A percentile compares a stretch with the other conserved stretches of the same genome.
Evolutionary conservation across 108 stramenopile species (phyloP).

Genomic region (Cylindrotheca closterium): DNA sequence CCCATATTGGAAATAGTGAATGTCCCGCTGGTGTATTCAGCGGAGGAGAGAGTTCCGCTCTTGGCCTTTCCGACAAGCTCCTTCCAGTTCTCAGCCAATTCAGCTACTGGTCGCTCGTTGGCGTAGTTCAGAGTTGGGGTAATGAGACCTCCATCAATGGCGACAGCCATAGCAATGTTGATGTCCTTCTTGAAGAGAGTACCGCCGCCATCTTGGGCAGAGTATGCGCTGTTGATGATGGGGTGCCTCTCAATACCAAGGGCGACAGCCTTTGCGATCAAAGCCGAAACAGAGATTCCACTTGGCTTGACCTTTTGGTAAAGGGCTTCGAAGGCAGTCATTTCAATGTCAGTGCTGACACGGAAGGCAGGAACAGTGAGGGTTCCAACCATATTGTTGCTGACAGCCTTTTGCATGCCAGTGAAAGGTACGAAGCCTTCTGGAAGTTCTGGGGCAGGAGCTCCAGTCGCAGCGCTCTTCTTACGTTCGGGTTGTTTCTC

Average conservation of each 20-base stretch:
- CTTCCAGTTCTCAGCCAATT: conserved; percentile 93
- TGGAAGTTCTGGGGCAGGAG: conserved; percentile 69
- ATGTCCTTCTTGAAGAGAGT: conserved; percentile 92
- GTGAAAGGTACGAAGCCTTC: conserved; percentile 90
- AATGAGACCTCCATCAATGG: conserved; percentile 97
- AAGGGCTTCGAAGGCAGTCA: conserved; percentile 91
- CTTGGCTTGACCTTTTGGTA: conserved; percentile 91
- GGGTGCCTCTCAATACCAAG: conserved; percentile 93
- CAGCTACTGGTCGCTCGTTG: conserved; percentile 86
- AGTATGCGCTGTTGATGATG: conserved; percentile 92
- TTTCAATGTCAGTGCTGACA: conserved; percentile 89
- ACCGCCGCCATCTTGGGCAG: conserved; percentile 62
- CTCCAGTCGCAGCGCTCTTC: conserved; percentile 43
- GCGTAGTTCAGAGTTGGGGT: conserved; percentile 93
- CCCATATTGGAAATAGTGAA: conserved; percentile 98
- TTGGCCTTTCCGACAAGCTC: conserved; percentile 87
- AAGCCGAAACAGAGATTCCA: conserved; percentile 92
- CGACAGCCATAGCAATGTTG: conserved; percentile 98
- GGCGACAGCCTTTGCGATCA: conserved; percentile 95
- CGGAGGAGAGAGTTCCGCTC: conserved; percentile 78
- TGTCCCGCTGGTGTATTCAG: conserved; percentile 94
- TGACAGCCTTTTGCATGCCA: conserved; percentile 97
- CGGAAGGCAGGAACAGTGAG: conserved; percentile 91
- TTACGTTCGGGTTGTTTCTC: conserved; percentile 82
- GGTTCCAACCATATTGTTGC: conserved; percentile 96